These are phyloP conservation scores for Russula compacta DNA, from an alignment of 768 basidiomycete genomes.

Conservation along the genomic window DNA sequence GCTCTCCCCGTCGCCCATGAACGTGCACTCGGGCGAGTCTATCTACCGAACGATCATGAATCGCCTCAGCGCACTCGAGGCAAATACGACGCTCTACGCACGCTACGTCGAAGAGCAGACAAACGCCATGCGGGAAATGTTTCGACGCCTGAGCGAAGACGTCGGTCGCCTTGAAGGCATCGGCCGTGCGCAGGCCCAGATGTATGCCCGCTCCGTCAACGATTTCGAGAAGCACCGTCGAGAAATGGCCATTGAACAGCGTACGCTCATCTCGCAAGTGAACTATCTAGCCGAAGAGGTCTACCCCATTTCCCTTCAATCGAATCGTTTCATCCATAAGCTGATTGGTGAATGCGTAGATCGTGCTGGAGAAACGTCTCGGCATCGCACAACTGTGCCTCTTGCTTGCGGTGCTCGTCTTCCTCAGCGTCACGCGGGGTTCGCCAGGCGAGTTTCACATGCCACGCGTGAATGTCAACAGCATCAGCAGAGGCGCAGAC, in stretches of 20 bases:
- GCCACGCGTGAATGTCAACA: background rate
- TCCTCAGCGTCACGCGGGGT: conserved; percentile 80
- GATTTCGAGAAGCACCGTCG: conserved; percentile 64
- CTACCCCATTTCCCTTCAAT: background rate
- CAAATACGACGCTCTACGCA: conserved; percentile 76
- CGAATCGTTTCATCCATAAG: no score
- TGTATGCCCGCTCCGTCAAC: conserved; percentile 49
- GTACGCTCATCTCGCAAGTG: conserved; percentile 57
- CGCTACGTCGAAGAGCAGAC: conserved; percentile 89
- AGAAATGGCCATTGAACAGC: conserved; percentile 61
- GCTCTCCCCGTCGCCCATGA: conserved; percentile 19
- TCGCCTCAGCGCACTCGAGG: conserved; percentile 74
- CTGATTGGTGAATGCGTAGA: conserved; percentile 32
- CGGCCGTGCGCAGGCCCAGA: conserved; percentile 59
- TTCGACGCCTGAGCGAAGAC: conserved; percentile 68
- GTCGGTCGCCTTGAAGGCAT: conserved; percentile 69
- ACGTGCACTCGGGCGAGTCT: conserved; percentile 50
- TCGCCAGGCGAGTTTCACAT: conserved; percentile 32
- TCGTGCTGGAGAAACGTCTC: conserved; percentile 80
- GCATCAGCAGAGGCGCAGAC: conserved; percentile 14
- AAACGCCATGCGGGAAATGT: conserved; percentile 58
- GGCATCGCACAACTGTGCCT: conserved; percentile 83
- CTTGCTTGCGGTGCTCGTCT: conserved; percentile 72
- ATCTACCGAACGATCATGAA: conserved; percentile 97
- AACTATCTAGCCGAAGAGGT: conserved; percentile 80